Base-by-base conservation (phyloP, 441 rosid species). In the Arabidopsis lyrata region DNA sequence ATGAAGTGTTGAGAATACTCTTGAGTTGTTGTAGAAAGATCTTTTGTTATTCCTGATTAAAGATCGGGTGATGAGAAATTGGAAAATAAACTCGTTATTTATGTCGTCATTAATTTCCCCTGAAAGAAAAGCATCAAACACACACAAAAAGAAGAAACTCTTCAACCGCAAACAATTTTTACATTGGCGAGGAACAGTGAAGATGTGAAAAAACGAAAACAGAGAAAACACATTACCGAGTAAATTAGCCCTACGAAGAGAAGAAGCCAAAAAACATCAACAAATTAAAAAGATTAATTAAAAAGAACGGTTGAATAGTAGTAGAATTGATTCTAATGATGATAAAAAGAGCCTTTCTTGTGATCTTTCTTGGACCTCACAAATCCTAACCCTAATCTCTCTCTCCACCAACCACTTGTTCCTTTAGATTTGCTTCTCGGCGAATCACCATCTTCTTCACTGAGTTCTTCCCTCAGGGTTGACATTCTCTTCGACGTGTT, bases 391-490 rank as follows among this genome's bases (percentile, higher is more conserved):
- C 80, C 77, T 66, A 77, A 71, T 72, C 69, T 77, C 20, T 66
- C 80, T 71, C 81, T 90, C 99, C 99, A 95, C 91, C 99, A 81
- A 64, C 80, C 71, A 56, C 66, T 69, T 18, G 76, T 48, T 15
- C 73, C 58, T 66, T 77, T 77, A 15, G 77, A 49, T 65, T 77
- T 77, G n/a, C 39, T 77, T 65, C 58, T 60, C 7, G 49, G 58
- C 8, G 68, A 71, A 52, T 64, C 72, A 7, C 52, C 68, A 24
- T 77, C 76, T 59, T 66, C 80, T 59, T 77, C 80, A 13, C 72
- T 50, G 12, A 77, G 72, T 27, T 77, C 80, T 66, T 77, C 80
- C 15, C 77, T 65, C 36, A 77, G 34, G 42, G 80, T 77, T 34
- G 80, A 54, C 77, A 77, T 58, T 59, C 70, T 79, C 64, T 67